A percentile compares a stretch with the other conserved stretches of the same genome.
Evolutionary conservation across 1,284 basidiomycete genomes (phyloP).

Genomic region (Ceratobasidium sp.): DNA sequence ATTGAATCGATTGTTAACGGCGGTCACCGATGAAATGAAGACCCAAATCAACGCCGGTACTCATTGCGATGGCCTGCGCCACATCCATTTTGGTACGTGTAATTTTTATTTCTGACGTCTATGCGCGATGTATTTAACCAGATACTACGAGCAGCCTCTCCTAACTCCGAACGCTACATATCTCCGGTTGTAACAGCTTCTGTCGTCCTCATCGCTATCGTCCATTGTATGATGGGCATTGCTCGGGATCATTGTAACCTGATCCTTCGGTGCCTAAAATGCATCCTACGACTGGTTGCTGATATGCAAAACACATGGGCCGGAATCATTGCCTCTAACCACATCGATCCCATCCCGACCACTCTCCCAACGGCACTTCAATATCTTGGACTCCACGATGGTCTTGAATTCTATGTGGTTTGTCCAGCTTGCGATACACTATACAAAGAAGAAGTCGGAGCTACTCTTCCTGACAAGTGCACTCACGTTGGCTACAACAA

Average conservation of each 20-base stretch:
- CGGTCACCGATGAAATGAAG: background rate
- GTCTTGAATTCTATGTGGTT: background rate
- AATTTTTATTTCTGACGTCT: too few species aligned
- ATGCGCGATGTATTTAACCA: too few species aligned
- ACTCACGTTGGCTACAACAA: background rate
- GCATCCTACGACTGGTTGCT: background rate
- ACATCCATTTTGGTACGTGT: background rate
- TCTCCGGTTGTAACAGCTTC: background rate
- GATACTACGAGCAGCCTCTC: too few species aligned
- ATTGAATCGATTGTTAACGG: background rate
- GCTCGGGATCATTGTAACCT: background rate
- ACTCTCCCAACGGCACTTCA: background rate
- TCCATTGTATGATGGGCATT: conserved; percentile 1
- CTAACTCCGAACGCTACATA: background rate
- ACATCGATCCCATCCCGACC: background rate
- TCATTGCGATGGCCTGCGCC: background rate
- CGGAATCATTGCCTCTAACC: background rate
- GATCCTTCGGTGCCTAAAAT: background rate
- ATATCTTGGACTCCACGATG: background rate
- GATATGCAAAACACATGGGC: background rate
- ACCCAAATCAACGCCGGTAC: background rate
- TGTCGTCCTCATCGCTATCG: background rate
- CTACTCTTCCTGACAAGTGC: background rate
- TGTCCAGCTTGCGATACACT: background rate
- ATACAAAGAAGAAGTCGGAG: background rate